phyloP scores from a whole-genome alignment of 768 basidiomycete genomes.

The Mycena vulgaris region DNA sequence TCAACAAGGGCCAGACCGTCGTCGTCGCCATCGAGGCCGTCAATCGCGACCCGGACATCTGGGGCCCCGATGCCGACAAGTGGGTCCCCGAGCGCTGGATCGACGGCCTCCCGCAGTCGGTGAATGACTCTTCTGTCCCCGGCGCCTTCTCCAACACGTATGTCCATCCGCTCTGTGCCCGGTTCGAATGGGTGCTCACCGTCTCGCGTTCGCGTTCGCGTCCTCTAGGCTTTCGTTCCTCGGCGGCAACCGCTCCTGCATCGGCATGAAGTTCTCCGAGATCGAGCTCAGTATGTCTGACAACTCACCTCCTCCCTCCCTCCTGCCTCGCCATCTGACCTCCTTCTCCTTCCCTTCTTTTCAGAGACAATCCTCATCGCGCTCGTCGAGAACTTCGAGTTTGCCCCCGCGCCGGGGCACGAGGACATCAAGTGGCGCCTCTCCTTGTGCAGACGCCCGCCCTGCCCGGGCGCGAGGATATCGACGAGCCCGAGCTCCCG shows the following conservation, averaged over 20 bases:
- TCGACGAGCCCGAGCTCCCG: constrained; percentile 23
- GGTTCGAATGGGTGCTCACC: too few relatives aligned
- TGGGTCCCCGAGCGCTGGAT: constrained; percentile 39
- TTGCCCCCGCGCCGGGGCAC: constrained; percentile 18
- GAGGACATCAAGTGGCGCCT: constrained; percentile 24
- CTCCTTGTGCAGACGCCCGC: constrained; percentile 21
- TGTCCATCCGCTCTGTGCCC: constrained; percentile 8
- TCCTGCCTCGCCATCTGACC: neutral
- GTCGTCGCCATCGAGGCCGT: constrained; percentile 26
- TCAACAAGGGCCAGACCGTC: constrained; percentile 19
- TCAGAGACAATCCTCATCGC: constrained; percentile 19
- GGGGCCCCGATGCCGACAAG: constrained; percentile 34
- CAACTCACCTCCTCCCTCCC: too few relatives aligned
- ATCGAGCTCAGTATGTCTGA: constrained; percentile 21
- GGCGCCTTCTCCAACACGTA: constrained; percentile 19
- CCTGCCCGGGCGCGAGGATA: constrained; percentile 12
- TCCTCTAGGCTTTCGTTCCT: constrained; percentile 11
- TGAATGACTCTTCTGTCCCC: constrained; percentile 5
- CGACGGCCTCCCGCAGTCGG: constrained; percentile 9
- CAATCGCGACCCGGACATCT: constrained; percentile 36
- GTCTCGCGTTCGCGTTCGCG: neutral
- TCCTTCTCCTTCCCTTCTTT: neutral
- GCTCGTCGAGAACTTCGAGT: constrained; percentile 25
- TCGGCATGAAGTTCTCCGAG: constrained; percentile 21
- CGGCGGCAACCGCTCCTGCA: constrained; percentile 25